phyloP scores from a whole-genome alignment of 1,284 basidiomycete species.

The Ceratobasidium theobromae region DNA sequence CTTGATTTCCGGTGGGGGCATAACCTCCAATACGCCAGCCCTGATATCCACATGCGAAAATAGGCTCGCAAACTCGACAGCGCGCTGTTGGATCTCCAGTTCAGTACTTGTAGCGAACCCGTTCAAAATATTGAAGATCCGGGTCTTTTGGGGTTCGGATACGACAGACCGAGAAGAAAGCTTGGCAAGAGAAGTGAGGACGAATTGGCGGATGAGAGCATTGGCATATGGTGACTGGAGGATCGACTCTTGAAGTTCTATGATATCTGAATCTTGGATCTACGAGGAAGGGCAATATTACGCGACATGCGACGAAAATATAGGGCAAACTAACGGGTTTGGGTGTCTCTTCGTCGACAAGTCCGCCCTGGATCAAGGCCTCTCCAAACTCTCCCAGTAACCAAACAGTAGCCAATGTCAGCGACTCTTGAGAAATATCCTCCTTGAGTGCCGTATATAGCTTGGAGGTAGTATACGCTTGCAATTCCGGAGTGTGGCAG shows the following conservation, averaged over 20 bases:
- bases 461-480: constrained; percentile 93
- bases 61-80: constrained; percentile 90
- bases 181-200: constrained; percentile 88
- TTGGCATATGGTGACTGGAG: constrained; percentile 95
- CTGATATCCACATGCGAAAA: constrained; percentile 67
- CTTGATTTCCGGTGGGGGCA: constrained; percentile 97
- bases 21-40: constrained; percentile 92
- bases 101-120: constrained; percentile 83
- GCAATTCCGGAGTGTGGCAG: constrained; percentile 95
- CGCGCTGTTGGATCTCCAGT: constrained; percentile 92
- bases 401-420: constrained; percentile 94
- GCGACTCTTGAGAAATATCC: constrained; percentile 95
- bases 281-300: constrained; percentile 41
- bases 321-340: constrained; percentile 56
- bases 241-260: constrained; percentile 85
- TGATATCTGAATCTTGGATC: constrained; percentile 78
- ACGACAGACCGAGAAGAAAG: constrained; percentile 77
- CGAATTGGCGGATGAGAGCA: constrained; percentile 88
- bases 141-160: constrained; percentile 66
- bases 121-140: constrained; percentile 74
- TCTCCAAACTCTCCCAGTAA: constrained; percentile 97
- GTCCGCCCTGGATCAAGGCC: constrained; percentile 80
- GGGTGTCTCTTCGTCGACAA: constrained; percentile 85
- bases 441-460: constrained; percentile 84
- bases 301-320: not conserved